Base-by-base conservation (phyloP, 352 stramenopile genomes). In the Pythium utonaiense region DNA sequence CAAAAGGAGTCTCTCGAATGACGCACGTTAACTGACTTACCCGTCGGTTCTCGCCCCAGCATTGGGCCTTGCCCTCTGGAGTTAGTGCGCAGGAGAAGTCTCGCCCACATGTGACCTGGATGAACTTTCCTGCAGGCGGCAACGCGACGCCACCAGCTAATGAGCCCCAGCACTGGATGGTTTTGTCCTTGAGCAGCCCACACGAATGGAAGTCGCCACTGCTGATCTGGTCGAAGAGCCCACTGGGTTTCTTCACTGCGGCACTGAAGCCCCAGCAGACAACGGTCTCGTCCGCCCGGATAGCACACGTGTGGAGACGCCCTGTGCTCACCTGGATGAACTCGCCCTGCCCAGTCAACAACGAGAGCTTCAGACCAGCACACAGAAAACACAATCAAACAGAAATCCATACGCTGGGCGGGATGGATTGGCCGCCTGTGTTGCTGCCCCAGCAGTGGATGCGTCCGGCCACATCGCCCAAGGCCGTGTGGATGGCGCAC, bases 301-400 rank as follows among this genome's bases (percentile, higher is more conserved):
- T 69, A 19, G 80, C 86, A 44, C 86, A 95, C 10, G 74, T 86
- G 56, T 95, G 86, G 57, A 93, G 74, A 3, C 83, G 71, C 0
- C 86, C 86, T 2, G 64, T 75, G 53, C 78, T 91, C 53, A 95
- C 74, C 68, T 95, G 86, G 40, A 95, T 85, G 61, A 93, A 94
- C 27, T 87, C 66, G 4, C 71, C 76, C 70, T 82, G 41, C 16
- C 14, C 22, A 1, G 16, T 51, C 30, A 25, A 3, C 48, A 42
- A n/a, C n/a, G n/a, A 34, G 5, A 27, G n/a, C 34, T 45, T 5
- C 28, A 56, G 12, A 9, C 12, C 40, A 45, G 6, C 24, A 44
- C 9, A 17, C 0, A 31, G 27, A 9, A 28, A 40, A 4, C n/a
- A 57, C 34, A 44, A 19, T 40, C 8, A 40, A 12, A 10, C 14